Conservation (phyloP, 257 asterid species). For the Buddleja alternifolia region DNA sequence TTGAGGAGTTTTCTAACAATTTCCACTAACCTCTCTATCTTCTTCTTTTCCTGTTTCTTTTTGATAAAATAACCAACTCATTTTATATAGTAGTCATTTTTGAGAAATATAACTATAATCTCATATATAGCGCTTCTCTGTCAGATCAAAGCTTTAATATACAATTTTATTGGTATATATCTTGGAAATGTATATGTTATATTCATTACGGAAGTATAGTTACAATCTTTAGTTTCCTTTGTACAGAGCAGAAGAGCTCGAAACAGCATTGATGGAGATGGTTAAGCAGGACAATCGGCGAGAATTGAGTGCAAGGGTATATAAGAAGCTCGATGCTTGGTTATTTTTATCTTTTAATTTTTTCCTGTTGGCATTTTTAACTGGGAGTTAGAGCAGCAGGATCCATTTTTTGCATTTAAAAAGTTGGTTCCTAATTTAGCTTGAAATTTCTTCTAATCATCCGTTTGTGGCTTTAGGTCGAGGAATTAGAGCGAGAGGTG, state of each 20-base stretch:
- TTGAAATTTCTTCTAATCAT: slow-evolving; percentile 19
- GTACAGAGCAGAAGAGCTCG: slow-evolving; percentile 94
- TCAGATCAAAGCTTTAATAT: too few species aligned
- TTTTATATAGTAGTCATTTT: too few species aligned
- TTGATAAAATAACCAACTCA: too few species aligned
- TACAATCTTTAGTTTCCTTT: slow-evolving; percentile 27
- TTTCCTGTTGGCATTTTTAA: neutral
- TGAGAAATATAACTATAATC: too few species aligned
- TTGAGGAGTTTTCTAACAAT: too few species aligned
- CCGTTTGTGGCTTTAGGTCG: slow-evolving; percentile 61
- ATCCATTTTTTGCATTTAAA: too few species aligned
- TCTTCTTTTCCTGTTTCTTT: too few species aligned
- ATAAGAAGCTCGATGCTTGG: slow-evolving; percentile 25
- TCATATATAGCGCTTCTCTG: neutral
- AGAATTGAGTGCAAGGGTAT: slow-evolving; percentile 88
- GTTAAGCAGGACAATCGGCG: slow-evolving; percentile 96
- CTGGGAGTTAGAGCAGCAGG: too few species aligned
- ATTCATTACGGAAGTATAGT: slow-evolving; percentile 15
- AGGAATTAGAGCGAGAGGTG: slow-evolving; percentile 80
- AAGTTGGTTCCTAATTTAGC: too few species aligned
- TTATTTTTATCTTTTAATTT: slow-evolving; percentile 2
- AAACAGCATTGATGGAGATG: slow-evolving; percentile 97
- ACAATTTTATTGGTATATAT: neutral
- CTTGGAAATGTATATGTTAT: neutral
- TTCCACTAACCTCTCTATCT: too few species aligned